Evolutionary conservation across 2,329 filamentous ascomycete genomes (phyloP), one percentile per base, ranked within the genome.

Genomic region (Cercospora brassicicola): DNA sequence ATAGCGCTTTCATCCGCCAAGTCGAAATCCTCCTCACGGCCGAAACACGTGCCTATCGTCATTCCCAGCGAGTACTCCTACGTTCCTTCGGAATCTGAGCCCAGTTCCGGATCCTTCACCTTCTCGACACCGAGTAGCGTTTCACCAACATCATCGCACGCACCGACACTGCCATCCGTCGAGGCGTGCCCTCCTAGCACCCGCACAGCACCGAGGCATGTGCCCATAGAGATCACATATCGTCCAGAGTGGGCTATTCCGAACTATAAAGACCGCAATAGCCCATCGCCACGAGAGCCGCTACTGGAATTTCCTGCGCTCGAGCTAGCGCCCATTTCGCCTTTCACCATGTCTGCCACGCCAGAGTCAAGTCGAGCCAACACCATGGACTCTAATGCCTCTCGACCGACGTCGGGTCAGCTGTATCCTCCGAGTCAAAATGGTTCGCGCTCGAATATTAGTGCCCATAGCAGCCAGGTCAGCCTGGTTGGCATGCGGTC

Each of bases 371-470:
- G 81, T 74, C 78, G 81, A 45, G 79, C 80, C 42, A 83, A 79
- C 71, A 84, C 81, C 28, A 81, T 84, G 69, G 82, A 84, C 72
- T 83, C 83, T 10, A 79, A 79, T 56, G 81, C 77, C 13, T 82
- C 82, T 11, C 77, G 78, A 11, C 81, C 82, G 4, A 82, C 82
- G 9, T 79, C 82, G 10, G 78, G 79, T 20, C 79, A 81, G 66
- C 72, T 82, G 1, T 80, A 81, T 68, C 72, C 79, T 1, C 73
- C 75, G 1, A 75, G 76, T 42, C 75, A 77, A 31, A 78, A 74
- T 66, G 78, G 76, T 45, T 79, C 76, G 30, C 78, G 69, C 31
- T 76, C 77, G 6, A 78, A 81, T 62, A 74, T 80, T 3, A 83
- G 81, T 71, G 73, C 80, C 13, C 81, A 83, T 69, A 81, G 81